Evolutionary conservation across 78 protist species (phyloP), one percentile per base, ranked within the genome.

Genomic region (Guillardia theta): DNA sequence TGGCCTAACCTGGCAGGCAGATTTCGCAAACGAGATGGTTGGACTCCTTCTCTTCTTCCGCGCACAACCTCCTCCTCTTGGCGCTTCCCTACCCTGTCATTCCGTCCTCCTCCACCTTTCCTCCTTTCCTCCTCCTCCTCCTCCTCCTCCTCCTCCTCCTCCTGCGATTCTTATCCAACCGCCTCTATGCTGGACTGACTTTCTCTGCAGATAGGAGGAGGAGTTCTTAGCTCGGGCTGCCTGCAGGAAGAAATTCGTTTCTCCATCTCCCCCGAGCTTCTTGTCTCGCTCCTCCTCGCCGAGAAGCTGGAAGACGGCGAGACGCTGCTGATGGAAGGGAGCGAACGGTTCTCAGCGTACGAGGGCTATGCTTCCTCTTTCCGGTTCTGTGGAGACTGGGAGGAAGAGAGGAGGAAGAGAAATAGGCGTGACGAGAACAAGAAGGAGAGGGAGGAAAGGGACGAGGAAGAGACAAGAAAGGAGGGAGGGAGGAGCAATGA

Each of bases 221-320:
- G 90, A 22, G 90, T 78, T 18, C 90, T 78, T 46, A 48, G 90
- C 44, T 8, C 1, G 8, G 90, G 90, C 6, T 18, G 44, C 1
- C 53, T 78, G 90, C 90, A 78, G 90, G 90, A 78, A 8, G 90
- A 78, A 30, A 78, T 78, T 22, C 45, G 90, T 36, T 78, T 78
- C 50, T 4, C 24, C 33, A 37, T 78, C 45, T n/a, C 44, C 33
- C 90, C 90, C 33, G 90, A 78, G 90, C 90, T 78, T 50, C 39
- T 78, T 30, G 90, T n/a, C 90, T 37, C 90, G 21, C 90, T 46
- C 50, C 12, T 78, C 43, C 90, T 78, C 41, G 8, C 90, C 41
- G 83, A 70, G 83, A 24, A 33, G 45, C 83, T 70, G 41, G 83
- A 43, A 43, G 36, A 12, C 41, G 12, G 1, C 5, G 83, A 70